Evolutionary conservation across 2,329 filamentous ascomycete genomes (phyloP), one percentile per base, ranked within the genome.

Genomic region (Grosmannia huntii): DNA sequence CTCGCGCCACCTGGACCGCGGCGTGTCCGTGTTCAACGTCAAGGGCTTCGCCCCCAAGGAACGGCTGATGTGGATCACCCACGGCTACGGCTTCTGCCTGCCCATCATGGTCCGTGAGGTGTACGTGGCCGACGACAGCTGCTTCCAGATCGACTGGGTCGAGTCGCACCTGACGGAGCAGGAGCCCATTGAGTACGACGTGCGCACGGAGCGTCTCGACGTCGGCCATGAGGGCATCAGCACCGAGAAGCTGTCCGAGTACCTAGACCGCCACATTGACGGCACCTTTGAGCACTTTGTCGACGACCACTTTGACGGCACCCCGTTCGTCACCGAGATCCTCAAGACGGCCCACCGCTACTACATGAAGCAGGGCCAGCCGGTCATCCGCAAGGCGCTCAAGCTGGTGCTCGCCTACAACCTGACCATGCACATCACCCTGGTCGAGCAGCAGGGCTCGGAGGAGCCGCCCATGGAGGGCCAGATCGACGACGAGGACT

Each of bases 341-440:
- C 81, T 97, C 67, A 96, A 96, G 83, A 96, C 91, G 1, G 90
- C 90, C 9, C 91, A 95, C 75, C 89, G 89, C 68, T 96, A 88
- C 76, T 96, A 95, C 75, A 81, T 83, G 72, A 90, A 91, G 72
- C 89, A 94, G 71, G 86, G 90, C 74, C 82, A 89, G 60, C 87
- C 88, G 1, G 89, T 96, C 64, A 90, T 97, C 70, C 89, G 91
- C 69, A 96, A 97, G 76, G 91, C 91, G 1, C 79, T 97, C 65
- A 96, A 96, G 78, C 83, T 96, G 57, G 89, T 96, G 53, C 80
- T 97, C 60, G 92, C 92, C 33, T 97, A 97, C 80, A 96, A 96
- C 73, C 79, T 97, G 59, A 97, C 92, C 23, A 78, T 92, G 66
- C 90, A 96, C 72, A 89, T 97, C 66, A 96, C 92, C 63, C 87